A percentile compares a stretch with the other conserved stretches of the same genome.
phyloP scores from a whole-genome alignment of 495 filamentous ascomycete species.

The Tuber brumale region DNA sequence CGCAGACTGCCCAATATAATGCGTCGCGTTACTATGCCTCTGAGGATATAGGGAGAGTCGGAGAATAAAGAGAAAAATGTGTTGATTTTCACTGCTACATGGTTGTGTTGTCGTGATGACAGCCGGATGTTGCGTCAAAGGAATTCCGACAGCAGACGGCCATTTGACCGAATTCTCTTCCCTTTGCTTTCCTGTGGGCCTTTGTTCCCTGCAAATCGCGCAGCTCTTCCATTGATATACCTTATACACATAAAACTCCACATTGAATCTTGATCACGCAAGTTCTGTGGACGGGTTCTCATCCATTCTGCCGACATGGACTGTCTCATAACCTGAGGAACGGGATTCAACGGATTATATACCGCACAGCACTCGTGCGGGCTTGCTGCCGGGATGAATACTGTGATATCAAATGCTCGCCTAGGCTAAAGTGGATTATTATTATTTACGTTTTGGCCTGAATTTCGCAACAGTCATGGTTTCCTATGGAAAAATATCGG shows the following conservation, averaged over 20 bases:
- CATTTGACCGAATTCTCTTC: background rate
- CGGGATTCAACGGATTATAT: background rate
- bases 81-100: background rate
- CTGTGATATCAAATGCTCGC: background rate
- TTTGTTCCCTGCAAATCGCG: conserved; percentile 1
- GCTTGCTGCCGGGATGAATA: background rate
- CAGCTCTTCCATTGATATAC: background rate
- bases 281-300: background rate
- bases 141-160: background rate
- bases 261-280: background rate
- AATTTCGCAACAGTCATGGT: background rate
- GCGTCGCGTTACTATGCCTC: background rate
- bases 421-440: background rate
- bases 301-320: background rate
- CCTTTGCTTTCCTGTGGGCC: background rate
- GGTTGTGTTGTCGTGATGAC: conserved; percentile 23
- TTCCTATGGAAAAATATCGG: background rate
- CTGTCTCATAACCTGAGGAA: background rate
- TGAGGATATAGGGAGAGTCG: background rate
- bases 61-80: background rate
- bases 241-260: background rate
- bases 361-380: background rate
- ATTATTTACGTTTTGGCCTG: background rate
- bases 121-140: conserved; percentile 19
- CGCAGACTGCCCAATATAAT: background rate